Conservation (phyloP, 2,329 filamentous ascomycete genomes). For the Chaetomiaceae sp. region DNA sequence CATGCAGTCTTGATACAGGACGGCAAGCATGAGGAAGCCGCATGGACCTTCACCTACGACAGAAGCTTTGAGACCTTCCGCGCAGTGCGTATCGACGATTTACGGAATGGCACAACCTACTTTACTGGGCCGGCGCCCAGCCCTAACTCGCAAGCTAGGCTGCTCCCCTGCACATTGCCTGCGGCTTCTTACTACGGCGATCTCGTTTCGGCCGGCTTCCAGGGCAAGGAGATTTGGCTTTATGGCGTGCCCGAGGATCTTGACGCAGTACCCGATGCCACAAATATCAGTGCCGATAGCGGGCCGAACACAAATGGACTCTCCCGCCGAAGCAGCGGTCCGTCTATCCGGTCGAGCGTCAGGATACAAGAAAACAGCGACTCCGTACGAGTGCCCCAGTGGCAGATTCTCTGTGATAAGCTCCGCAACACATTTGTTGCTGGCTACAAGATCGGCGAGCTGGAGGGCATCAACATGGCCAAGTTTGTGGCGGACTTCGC, state of each 20-base stretch:
- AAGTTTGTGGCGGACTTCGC: constrained; percentile 64
- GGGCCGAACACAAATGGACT: constrained; percentile 26
- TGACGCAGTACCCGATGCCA: constrained; percentile 52
- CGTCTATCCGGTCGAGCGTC: constrained; percentile 38
- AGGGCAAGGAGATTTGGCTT: constrained; percentile 68
- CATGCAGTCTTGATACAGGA: constrained; percentile 68
- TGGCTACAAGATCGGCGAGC: constrained; percentile 60
- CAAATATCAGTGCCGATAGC: constrained; percentile 30
- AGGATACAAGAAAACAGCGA: constrained; percentile 36
- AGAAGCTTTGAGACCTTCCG: constrained; percentile 72
- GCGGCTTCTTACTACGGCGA: constrained; percentile 66
- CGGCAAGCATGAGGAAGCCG: constrained; percentile 59
- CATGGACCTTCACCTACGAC: constrained; percentile 76
- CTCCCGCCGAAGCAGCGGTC: constrained; percentile 40
- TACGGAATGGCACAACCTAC: constrained; percentile 72
- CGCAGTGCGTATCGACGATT: constrained; percentile 69
- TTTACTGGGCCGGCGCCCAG: constrained; percentile 66
- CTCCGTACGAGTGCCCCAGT: constrained; percentile 51
- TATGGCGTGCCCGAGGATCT: constrained; percentile 74
- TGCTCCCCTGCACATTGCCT: constrained; percentile 65
- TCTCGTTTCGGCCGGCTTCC: constrained; percentile 68
- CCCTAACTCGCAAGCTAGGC: constrained; percentile 49
- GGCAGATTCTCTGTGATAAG: constrained; percentile 66
- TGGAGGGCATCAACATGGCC: constrained; percentile 62
- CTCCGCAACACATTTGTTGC: constrained; percentile 65